These are phyloP conservation scores for Strigomonas culicis DNA, from an alignment of 208 protist species.

Conservation along the genomic window DNA sequence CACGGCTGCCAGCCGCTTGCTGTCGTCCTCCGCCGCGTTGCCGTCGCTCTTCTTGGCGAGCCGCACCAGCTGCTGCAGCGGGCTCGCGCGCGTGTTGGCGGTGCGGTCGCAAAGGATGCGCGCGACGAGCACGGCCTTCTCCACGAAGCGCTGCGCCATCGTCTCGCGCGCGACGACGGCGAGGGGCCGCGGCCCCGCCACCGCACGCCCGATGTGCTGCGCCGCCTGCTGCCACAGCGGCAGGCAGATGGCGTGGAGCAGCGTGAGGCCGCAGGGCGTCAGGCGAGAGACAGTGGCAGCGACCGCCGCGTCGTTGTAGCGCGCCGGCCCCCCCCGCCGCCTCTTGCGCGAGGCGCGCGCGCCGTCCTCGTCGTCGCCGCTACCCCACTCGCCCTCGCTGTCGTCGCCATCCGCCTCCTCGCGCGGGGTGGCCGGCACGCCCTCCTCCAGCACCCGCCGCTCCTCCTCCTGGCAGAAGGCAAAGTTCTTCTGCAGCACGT, in stretches of 20 bases:
- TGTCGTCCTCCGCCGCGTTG: background rate
- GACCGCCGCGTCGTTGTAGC: background rate
- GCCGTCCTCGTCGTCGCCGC: background rate
- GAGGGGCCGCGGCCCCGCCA: background rate
- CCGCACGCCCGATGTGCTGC: background rate
- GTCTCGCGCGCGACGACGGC: conserved; percentile 5
- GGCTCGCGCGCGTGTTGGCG: conserved; percentile 38
- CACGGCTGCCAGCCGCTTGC: background rate
- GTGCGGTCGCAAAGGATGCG: conserved; percentile 65
- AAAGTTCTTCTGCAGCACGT: conserved; percentile 85
- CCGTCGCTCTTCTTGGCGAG: conserved; percentile 15
- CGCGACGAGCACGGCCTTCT: conserved; percentile 51
- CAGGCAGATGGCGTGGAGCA: conserved; percentile 39
- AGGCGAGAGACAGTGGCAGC: conserved; percentile 31
- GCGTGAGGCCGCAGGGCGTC: conserved; percentile 58
- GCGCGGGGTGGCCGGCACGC: background rate
- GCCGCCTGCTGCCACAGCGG: conserved; percentile 27
- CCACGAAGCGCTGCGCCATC: conserved; percentile 16
- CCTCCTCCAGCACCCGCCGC: conserved; percentile 21
- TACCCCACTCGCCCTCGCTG: conserved; percentile 6
- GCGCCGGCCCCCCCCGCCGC: background rate
- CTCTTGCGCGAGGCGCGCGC: background rate
- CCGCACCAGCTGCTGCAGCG: conserved; percentile 59
- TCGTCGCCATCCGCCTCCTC: conserved; percentile 21
- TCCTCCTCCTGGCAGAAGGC: conserved; percentile 60